Conservation (phyloP, 169 alveolate species). For the Miamiensis avidus region DNA sequence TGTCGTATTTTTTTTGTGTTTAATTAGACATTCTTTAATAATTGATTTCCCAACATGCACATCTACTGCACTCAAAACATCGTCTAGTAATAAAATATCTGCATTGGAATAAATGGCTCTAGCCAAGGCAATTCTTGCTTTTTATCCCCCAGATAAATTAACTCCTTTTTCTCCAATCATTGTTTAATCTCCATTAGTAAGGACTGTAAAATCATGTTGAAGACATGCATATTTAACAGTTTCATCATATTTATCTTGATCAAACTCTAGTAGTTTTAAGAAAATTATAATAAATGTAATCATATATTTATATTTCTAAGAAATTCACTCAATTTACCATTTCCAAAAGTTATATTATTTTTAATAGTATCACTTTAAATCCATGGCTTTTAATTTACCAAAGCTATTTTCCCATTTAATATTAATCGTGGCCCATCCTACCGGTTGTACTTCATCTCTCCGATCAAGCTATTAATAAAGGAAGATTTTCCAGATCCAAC, state of each 20-base stretch:
- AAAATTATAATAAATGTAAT: no score
- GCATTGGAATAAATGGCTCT: slow-evolving; percentile 73
- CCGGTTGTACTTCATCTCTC: slow-evolving; percentile 34
- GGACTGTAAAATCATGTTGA: slow-evolving; percentile 55
- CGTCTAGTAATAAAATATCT: slow-evolving; percentile 68
- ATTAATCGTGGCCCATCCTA: slow-evolving; percentile 10
- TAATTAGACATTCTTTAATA: slow-evolving; percentile 55
- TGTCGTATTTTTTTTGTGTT: slow-evolving; percentile 52
- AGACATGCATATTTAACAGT: slow-evolving; percentile 58
- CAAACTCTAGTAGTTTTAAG: no score
- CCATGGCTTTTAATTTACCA: slow-evolving; percentile 70
- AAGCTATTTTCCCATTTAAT: slow-evolving; percentile 47
- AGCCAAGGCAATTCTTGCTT: slow-evolving; percentile 78
- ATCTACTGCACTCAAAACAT: slow-evolving; percentile 71
- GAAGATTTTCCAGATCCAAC: slow-evolving; percentile 47
- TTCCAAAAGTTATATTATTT: slow-evolving; percentile 76
- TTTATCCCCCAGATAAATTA: slow-evolving; percentile 80
- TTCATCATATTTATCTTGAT: slow-evolving; percentile 60
- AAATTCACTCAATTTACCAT: no score
- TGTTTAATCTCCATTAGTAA: slow-evolving; percentile 72
- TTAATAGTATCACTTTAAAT: slow-evolving; percentile 74
- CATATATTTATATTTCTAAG: no score
- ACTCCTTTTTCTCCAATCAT: slow-evolving; percentile 83
- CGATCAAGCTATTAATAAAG: slow-evolving; percentile 23
- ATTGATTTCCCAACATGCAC: slow-evolving; percentile 67